These are phyloP conservation scores for Thinopyrum elongatum DNA, from an alignment of 176 grass and related monocot genomes.

Conservation along the genomic window DNA sequence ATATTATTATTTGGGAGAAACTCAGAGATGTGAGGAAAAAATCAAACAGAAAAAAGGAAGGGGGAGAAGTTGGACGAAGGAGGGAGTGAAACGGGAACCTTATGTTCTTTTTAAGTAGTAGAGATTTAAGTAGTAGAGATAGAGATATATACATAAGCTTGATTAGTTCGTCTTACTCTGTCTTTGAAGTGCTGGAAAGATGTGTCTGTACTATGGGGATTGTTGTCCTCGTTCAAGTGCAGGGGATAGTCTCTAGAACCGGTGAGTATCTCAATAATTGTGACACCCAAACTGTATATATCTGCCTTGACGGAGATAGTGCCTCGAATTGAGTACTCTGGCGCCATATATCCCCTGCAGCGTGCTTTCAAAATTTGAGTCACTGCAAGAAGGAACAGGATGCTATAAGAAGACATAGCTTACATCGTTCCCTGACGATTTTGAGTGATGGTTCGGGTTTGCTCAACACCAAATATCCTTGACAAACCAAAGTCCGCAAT, in stretches of 20 bases:
- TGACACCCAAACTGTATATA: background rate
- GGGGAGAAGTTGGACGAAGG: no score
- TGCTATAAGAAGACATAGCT: background rate
- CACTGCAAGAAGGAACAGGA: background rate
- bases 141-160: background rate
- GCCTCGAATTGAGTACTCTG: background rate
- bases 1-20: no score
- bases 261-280: background rate
- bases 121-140: no score
- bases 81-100: no score
- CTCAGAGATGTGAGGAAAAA: no score
- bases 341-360: background rate
- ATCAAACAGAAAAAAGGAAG: no score
- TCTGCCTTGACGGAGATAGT: background rate
- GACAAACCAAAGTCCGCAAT: background rate
- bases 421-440: background rate
- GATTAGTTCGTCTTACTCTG: background rate
- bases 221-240: background rate
- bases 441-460: background rate
- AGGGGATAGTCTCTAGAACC: background rate
- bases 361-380: background rate
- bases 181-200: background rate
- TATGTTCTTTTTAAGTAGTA: no score
- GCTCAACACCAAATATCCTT: background rate
- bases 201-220: background rate